Evolutionary conservation across 2,329 filamentous ascomycete species (phyloP).

Genomic region (Calonectria leucothoes): DNA sequence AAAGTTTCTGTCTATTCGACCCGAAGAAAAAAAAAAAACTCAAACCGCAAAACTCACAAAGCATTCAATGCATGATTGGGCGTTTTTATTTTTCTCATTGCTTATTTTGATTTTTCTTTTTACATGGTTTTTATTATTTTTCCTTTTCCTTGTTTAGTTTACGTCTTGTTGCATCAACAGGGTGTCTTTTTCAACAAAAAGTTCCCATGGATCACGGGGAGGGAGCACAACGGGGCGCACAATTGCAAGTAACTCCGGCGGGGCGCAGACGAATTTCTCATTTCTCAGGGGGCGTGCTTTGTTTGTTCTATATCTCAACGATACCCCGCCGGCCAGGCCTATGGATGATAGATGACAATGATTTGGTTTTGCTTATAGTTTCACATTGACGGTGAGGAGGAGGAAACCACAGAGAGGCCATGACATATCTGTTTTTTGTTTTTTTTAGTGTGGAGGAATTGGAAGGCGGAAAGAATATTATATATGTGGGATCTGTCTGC

Average conservation of each 20-base stretch:
- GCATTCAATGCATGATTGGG: slow-evolving; percentile 23
- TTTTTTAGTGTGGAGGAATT: not conserved
- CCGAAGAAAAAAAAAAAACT: slow-evolving; percentile 25
- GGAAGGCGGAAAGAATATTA: not conserved
- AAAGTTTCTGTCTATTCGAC: slow-evolving; percentile 3
- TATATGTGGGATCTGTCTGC: too few relatives aligned
- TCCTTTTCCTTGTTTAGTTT: slow-evolving; percentile 17
- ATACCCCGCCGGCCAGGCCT: slow-evolving; percentile 51
- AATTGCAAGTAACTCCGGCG: slow-evolving; percentile 36
- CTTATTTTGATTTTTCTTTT: slow-evolving; percentile 28
- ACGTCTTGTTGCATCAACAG: slow-evolving; percentile 37
- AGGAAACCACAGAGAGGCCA: slow-evolving; percentile 2
- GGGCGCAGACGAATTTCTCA: slow-evolving; percentile 44
- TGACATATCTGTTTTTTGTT: not conserved
- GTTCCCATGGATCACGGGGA: slow-evolving; percentile 47
- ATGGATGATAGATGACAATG: slow-evolving; percentile 42
- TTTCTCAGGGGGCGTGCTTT: slow-evolving; percentile 46
- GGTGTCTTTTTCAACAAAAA: slow-evolving; percentile 58
- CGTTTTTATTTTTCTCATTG: slow-evolving; percentile 22
- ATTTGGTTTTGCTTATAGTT: slow-evolving; percentile 26
- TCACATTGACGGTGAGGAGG: not conserved
- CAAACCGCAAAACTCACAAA: slow-evolving; percentile 24
- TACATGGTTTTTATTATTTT: too few relatives aligned
- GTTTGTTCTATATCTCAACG: slow-evolving; percentile 54
- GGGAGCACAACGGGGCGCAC: slow-evolving; percentile 39